Evolutionary conservation across 352 stramenopile species (phyloP).

Genomic region (Phytophthora cryptogea): DNA sequence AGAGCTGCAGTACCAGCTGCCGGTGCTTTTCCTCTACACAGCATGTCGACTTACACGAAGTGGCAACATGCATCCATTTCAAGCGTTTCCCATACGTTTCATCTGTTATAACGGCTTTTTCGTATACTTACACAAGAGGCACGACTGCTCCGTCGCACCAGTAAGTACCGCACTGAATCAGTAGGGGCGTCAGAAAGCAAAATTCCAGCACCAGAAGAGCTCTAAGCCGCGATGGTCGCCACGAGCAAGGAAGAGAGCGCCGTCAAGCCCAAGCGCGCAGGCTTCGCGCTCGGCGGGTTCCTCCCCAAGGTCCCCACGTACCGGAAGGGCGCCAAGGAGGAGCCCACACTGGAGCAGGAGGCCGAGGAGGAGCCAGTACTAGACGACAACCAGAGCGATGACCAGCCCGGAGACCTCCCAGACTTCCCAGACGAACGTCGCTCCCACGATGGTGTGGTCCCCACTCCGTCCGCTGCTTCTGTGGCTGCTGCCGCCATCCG

Average conservation of each 20-base stretch:
- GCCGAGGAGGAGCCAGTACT: constrained; percentile 33
- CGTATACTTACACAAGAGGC: not conserved
- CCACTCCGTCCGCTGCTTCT: constrained; percentile 36
- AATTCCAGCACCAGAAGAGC: constrained; percentile 27
- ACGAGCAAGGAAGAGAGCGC: constrained; percentile 40
- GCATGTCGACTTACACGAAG: not conserved
- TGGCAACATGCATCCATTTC: not conserved
- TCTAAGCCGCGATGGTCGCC: constrained; percentile 44
- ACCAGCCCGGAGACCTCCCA: constrained; percentile 51
- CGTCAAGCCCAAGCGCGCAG: constrained; percentile 52
- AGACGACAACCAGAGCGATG: constrained; percentile 41
- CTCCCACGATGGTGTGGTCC: constrained; percentile 46
- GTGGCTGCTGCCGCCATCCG: constrained; percentile 34
- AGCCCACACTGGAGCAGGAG: constrained; percentile 22
- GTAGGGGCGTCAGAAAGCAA: too few species aligned
- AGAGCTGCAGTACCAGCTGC: not conserved
- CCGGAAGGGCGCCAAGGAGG: constrained; percentile 42
- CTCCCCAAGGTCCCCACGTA: constrained; percentile 65
- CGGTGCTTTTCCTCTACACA: not conserved
- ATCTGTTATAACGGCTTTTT: not conserved
- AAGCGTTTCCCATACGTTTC: not conserved
- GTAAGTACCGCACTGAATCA: too few species aligned
- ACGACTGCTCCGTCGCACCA: not conserved
- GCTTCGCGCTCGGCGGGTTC: constrained; percentile 58
- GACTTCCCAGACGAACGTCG: constrained; percentile 48